Evolutionary conservation across 2,329 filamentous ascomycete genomes (phyloP).

Genomic region (Trichoderma atroviride): DNA sequence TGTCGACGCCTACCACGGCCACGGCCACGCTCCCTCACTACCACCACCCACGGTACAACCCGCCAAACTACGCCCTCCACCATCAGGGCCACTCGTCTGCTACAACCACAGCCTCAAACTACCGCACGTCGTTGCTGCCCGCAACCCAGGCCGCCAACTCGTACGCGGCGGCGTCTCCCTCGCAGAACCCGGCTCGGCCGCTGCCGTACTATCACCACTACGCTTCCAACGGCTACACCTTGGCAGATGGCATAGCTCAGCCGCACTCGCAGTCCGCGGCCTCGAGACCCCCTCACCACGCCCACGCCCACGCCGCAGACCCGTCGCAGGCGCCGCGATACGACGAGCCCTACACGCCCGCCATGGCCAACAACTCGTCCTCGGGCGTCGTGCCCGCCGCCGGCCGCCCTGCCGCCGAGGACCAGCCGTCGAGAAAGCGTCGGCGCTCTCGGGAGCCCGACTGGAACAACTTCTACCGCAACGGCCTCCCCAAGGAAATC

Average conservation of each 20-base stretch:
- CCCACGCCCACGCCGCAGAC: slow-evolving; percentile 27
- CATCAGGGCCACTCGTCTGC: slow-evolving; percentile 37
- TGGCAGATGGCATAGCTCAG: slow-evolving; percentile 40
- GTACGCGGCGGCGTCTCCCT: slow-evolving; percentile 33
- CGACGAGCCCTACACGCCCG: slow-evolving; percentile 30
- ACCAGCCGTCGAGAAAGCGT: slow-evolving; percentile 50
- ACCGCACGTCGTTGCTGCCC: slow-evolving; percentile 33
- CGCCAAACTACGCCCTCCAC: slow-evolving; percentile 53
- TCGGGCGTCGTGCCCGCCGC: slow-evolving; percentile 35
- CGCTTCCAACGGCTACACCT: slow-evolving; percentile 36
- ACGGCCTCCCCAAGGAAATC: slow-evolving; percentile 80
- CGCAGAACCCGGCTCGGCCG: slow-evolving; percentile 34
- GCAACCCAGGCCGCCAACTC: slow-evolving; percentile 1
- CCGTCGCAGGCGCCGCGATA: slow-evolving; percentile 34
- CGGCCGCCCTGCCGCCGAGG: slow-evolving; percentile 31
- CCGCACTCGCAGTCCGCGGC: slow-evolving; percentile 38
- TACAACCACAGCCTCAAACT: slow-evolving; percentile 36
- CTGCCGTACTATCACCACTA: slow-evolving; percentile 36
- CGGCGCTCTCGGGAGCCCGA: slow-evolving; percentile 67
- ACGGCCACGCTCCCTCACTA: slow-evolving; percentile 72
- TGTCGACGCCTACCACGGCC: slow-evolving; percentile 82
- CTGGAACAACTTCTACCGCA: slow-evolving; percentile 81
- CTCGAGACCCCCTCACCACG: slow-evolving; percentile 38
- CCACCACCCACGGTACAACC: slow-evolving; percentile 68
- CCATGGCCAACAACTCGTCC: slow-evolving; percentile 31